A percentile compares a stretch with the other conserved stretches of the same genome.
Evolutionary conservation across 2,329 filamentous ascomycete genomes (phyloP).

Genomic region (Emergomyces africanus): DNA sequence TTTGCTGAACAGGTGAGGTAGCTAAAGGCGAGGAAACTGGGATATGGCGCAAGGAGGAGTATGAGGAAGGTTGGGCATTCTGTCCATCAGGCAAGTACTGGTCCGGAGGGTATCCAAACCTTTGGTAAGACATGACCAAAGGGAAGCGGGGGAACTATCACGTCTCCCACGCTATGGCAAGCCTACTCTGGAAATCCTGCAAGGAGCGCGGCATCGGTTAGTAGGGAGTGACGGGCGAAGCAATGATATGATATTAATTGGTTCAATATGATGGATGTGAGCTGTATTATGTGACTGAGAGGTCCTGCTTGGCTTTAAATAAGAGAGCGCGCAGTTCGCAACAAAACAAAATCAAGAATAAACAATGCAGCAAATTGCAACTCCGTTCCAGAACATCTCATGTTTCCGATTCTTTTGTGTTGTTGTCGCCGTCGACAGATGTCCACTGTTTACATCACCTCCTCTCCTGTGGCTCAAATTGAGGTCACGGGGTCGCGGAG

Average conservation of each 20-base stretch:
- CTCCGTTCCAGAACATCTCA: not conserved
- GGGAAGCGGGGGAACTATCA: not conserved
- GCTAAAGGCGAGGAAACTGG: slow-evolving; percentile 1
- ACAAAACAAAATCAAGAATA: not conserved
- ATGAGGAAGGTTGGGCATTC: slow-evolving; percentile 1
- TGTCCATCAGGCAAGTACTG: slow-evolving; percentile 4
- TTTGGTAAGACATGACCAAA: slow-evolving; percentile 9
- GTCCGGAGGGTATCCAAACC: slow-evolving; percentile 8
- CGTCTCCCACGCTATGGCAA: not conserved
- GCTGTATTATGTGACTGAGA: not conserved
- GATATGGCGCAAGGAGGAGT: slow-evolving; percentile 2
- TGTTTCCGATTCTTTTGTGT: not conserved
- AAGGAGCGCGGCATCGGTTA: not conserved
- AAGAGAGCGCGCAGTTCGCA: not conserved
- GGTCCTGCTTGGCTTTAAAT: not conserved
- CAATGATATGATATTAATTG: not conserved
- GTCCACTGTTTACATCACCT: too few species aligned
- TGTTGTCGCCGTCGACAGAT: too few species aligned
- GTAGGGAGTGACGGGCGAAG: not conserved
- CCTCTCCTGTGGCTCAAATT: not conserved
- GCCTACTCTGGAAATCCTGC: not conserved
- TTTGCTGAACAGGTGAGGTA: slow-evolving; percentile 1
- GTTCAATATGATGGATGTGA: not conserved
- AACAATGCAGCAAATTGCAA: not conserved
- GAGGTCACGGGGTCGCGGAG: not conserved